Percentiles rank a stretch among this genome's conserved stretches.
Conservation (phyloP, 164 flowering plant genomes). For the Akebia trifoliata region DNA sequence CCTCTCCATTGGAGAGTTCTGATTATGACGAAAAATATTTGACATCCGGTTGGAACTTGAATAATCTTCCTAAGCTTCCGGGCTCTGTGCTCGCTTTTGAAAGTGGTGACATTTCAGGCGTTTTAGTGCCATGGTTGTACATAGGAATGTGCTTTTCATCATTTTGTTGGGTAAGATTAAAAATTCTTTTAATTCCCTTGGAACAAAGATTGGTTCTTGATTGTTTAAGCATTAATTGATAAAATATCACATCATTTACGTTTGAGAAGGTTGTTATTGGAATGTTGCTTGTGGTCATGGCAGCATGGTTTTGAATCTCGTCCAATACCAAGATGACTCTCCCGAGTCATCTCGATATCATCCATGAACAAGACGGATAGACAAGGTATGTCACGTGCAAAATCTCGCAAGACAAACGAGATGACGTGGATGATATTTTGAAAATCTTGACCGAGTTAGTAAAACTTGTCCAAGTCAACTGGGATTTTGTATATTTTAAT, state of each 20-base stretch:
- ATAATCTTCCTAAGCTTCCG: conserved; percentile 48
- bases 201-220: background rate
- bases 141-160: conserved; percentile 96
- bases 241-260: no score
- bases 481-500: no score
- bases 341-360: no score
- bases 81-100: conserved; percentile 76
- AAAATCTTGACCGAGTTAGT: no score
- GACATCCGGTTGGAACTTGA: conserved; percentile 72
- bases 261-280: background rate
- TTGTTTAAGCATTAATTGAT: background rate
- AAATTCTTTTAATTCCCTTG: background rate
- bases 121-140: conserved; percentile 50
- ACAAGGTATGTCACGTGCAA: no score
- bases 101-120: conserved; percentile 32
- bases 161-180: conserved; percentile 33
- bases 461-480: no score
- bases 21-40: conserved; percentile 23
- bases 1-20: conserved; percentile 8
- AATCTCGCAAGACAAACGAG: no score
- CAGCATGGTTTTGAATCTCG: no score
- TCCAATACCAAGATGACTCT: no score
- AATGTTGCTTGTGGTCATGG: background rate
- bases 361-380: no score
- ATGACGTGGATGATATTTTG: no score